These are phyloP conservation scores for Alternaria arborescens DNA, from an alignment of 2,329 filamentous ascomycete species.

Conservation along the genomic window DNA sequence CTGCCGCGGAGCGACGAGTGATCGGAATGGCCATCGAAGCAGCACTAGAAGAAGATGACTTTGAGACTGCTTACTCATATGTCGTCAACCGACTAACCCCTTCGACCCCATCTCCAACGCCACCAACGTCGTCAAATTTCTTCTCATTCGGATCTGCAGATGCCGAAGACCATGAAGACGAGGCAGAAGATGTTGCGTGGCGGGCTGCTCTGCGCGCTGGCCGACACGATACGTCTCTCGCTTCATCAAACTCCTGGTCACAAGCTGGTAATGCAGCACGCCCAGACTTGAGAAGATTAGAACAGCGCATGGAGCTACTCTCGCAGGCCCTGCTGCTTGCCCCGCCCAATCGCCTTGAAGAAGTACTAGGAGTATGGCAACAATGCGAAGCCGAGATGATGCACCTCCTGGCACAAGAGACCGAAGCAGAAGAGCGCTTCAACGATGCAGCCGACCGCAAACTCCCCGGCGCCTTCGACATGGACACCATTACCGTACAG, in stretches of 20 bases:
- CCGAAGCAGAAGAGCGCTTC: conserved; percentile 73
- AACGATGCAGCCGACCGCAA: conserved; percentile 70
- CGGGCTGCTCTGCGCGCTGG: conserved; percentile 80
- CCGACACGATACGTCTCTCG: conserved; percentile 65
- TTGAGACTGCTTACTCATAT: conserved; percentile 87
- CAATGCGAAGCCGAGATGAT: conserved; percentile 81
- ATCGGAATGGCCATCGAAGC: conserved; percentile 83
- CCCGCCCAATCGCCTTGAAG: conserved; percentile 73
- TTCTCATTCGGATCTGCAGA: conserved; percentile 40
- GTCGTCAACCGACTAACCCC: conserved; percentile 73
- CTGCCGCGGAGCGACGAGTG: conserved; percentile 69
- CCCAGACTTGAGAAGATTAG: conserved; percentile 70
- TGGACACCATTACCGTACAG: conserved; percentile 45
- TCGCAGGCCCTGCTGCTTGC: conserved; percentile 78
- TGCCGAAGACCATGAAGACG: conserved; percentile 30
- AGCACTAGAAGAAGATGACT: conserved; percentile 78
- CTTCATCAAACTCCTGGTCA: conserved; percentile 49
- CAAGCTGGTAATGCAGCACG: conserved; percentile 58
- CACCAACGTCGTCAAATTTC: conserved; percentile 31
- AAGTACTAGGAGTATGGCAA: conserved; percentile 78
- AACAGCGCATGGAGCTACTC: conserved; percentile 83
- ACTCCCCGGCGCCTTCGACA: conserved; percentile 58
- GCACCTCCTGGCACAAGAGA: conserved; percentile 70
- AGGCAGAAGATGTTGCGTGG: conserved; percentile 76
- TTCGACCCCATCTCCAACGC: conserved; percentile 35